phyloP scores from a whole-genome alignment of 768 basidiomycete genomes.

The Xerocomellus chrysenteron region DNA sequence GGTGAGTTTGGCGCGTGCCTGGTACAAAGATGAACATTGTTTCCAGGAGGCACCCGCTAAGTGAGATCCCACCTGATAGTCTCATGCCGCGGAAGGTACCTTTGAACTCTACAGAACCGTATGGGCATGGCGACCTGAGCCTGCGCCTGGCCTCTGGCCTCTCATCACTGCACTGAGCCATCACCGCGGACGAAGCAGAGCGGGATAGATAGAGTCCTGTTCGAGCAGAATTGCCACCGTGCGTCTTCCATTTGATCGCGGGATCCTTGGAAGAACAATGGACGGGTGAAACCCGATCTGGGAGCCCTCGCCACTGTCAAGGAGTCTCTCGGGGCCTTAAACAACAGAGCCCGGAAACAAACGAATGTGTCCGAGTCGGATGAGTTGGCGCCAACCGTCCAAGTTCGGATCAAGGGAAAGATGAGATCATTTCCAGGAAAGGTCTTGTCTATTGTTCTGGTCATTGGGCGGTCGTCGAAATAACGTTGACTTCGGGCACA shows the following conservation, averaged over 20 bases:
- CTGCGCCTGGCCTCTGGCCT: background rate
- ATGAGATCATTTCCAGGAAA: background rate
- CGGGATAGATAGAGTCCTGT: background rate
- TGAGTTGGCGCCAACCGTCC: background rate
- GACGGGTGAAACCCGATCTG: background rate
- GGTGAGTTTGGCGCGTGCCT: background rate
- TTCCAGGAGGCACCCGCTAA: background rate
- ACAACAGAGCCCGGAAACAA: background rate
- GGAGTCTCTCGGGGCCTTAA: background rate
- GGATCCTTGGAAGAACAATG: slow-evolving; percentile 13
- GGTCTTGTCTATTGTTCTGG: background rate
- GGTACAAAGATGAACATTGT: background rate
- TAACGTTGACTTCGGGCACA: too few relatives aligned
- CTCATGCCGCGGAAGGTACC: slow-evolving; percentile 7
- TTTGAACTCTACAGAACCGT: background rate
- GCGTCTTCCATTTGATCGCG: slow-evolving; percentile 19
- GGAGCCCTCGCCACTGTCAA: background rate
- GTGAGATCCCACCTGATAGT: background rate
- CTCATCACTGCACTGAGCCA: background rate
- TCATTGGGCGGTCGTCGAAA: background rate
- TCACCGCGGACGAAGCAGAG: slow-evolving; percentile 22
- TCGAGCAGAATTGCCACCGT: background rate
- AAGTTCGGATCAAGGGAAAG: background rate
- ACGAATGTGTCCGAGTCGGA: background rate
- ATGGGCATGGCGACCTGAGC: background rate